Base-by-base conservation (phyloP, 768 basidiomycete species). In the Suillus weaverae region DNA sequence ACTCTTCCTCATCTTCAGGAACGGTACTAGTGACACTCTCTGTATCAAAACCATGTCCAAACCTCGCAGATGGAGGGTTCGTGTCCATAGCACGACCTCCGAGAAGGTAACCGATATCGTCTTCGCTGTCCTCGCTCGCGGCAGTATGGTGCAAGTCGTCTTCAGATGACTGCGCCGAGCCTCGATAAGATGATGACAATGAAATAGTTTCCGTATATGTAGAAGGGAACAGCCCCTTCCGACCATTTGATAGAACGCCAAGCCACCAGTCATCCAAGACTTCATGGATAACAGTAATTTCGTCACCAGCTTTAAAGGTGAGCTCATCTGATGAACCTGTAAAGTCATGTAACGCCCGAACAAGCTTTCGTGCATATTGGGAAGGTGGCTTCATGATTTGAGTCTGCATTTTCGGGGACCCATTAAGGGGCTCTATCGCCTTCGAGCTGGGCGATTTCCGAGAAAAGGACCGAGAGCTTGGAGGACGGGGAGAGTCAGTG, bases 181-280 rank as follows among this genome's bases (percentile, higher is more conserved):
- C 72, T 65, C 39, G 66, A 48, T 22, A 63, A 20, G 56, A 44
- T 4, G n/a, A 18, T 9, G 59, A 46, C 54, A 60, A 67, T 9
- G 64, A 62, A 60, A 78, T 68, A 4, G 64, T 62, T 68, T 94
- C 90, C 10, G 87, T 89, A 75, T 94, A 91, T 7, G 87, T 83
- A 1, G 86, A 83, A 0, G 95, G 95, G 82, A 97, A 96, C 48
- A 97, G 73, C 16, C 95, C 95, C 60, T 83, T 86, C 66, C 81
- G 81, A 2, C 91, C 92, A 62, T 84, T 78, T 51, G 65, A 69
- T 39, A 86, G 73, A 72, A 91, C 87, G 8, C 94, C 95, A 80
- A 94, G 85, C 91, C 93, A 96, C 95, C 95, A 96, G 65, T 87
- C 94, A 66, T 92, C 91, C 39, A 94, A 80, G 1, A 95, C 91